phyloP scores from a whole-genome alignment of 2,329 filamentous ascomycete genomes.

The Gremmenia infestans region DNA sequence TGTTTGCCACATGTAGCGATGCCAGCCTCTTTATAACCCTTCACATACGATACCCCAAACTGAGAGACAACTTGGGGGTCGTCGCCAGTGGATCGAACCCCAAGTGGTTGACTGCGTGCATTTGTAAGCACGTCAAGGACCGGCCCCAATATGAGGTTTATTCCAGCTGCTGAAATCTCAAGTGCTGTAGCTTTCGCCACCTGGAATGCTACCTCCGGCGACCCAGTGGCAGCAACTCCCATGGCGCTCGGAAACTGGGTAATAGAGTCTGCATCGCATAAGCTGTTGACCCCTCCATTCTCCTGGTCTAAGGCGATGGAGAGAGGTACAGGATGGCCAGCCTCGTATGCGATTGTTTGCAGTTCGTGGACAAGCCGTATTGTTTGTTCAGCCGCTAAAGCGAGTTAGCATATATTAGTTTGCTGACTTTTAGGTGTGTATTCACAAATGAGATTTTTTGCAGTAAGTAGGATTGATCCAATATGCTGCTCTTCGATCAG shows the following conservation, averaged over 20 bases:
- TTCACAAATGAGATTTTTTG: constrained; percentile 79
- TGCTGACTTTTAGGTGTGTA: background rate
- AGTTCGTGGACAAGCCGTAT: constrained; percentile 84
- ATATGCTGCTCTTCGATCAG: constrained; percentile 82
- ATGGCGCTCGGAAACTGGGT: constrained; percentile 96
- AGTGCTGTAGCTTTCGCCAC: constrained; percentile 90
- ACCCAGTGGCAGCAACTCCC: constrained; percentile 91
- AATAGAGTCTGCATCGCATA: constrained; percentile 93
- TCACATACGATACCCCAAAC: constrained; percentile 85
- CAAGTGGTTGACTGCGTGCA: constrained; percentile 82
- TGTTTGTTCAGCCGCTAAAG: constrained; percentile 73
- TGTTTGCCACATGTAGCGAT: constrained; percentile 90
- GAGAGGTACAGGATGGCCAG: constrained; percentile 83
- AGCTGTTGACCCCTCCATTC: constrained; percentile 94
- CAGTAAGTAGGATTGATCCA: constrained; percentile 78
- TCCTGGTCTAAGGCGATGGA: constrained; percentile 93
- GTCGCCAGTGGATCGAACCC: constrained; percentile 84
- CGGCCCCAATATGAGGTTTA: constrained; percentile 93
- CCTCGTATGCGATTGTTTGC: constrained; percentile 84
- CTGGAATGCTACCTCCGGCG: constrained; percentile 77
- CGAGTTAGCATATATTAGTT: constrained; percentile 10
- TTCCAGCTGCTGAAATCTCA: constrained; percentile 85
- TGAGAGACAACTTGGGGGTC: constrained; percentile 93
- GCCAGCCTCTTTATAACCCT: constrained; percentile 87
- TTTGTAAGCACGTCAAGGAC: constrained; percentile 93